These are phyloP conservation scores for Anacardium occidentale DNA, from an alignment of 345 rosid species.

Conservation along the genomic window DNA sequence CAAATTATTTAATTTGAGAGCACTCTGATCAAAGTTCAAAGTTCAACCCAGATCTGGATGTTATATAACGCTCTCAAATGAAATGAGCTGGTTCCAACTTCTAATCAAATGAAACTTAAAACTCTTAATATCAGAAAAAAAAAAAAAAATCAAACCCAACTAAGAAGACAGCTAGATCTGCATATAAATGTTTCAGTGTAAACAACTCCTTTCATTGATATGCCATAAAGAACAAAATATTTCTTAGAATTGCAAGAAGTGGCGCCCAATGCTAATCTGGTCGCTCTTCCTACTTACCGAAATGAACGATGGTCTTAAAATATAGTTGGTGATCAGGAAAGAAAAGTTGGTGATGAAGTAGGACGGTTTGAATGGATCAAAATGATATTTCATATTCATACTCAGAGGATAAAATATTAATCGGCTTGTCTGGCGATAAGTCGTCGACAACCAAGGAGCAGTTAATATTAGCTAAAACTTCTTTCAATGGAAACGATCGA, in stretches of 20 bases:
- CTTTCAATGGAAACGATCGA: slow-evolving; percentile 25
- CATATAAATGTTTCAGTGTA: too few species aligned
- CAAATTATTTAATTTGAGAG: too few species aligned
- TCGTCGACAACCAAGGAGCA: slow-evolving; percentile 48
- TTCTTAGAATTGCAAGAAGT: slow-evolving; percentile 5
- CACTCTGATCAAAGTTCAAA: too few species aligned
- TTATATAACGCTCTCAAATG: too few species aligned
- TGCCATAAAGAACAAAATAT: neutral
- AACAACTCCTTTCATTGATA: too few species aligned
- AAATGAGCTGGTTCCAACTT: too few species aligned
- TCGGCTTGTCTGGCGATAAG: slow-evolving; percentile 32
- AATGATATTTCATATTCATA: slow-evolving; percentile 27
- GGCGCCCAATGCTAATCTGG: neutral
- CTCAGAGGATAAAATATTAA: slow-evolving; percentile 29
- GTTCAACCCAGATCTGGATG: too few species aligned
- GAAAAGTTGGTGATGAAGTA: neutral
- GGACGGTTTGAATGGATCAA: slow-evolving; percentile 3
- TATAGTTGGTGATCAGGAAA: neutral
- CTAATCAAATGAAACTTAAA: too few species aligned
- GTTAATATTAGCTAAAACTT: slow-evolving; percentile 32
- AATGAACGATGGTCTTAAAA: neutral
- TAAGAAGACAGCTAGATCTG: neutral
- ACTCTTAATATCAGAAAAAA: neutral
- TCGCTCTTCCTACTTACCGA: neutral
- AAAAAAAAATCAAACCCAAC: neutral